Evolutionary conservation across 2,329 filamentous ascomycete species (phyloP).

Genomic region (Chaetothyriales sp.): DNA sequence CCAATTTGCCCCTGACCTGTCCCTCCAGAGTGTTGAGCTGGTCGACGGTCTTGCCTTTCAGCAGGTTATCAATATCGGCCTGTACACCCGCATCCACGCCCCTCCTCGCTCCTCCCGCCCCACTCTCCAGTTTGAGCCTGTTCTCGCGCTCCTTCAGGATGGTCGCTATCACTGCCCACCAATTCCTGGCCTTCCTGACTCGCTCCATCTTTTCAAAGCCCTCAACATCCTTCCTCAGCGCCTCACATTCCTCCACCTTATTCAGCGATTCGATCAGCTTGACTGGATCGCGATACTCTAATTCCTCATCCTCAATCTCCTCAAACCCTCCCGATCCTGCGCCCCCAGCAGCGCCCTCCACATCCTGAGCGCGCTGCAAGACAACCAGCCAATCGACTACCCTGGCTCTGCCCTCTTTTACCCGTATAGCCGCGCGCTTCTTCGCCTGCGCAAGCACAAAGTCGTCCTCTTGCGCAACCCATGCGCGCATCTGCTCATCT

Average conservation of each 20-base stretch:
- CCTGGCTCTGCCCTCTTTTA: slow-evolving; percentile 77
- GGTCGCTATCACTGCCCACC: slow-evolving; percentile 77
- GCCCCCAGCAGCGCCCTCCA: neutral
- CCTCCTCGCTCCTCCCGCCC: slow-evolving; percentile 44
- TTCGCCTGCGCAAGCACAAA: slow-evolving; percentile 95
- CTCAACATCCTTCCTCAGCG: slow-evolving; percentile 70
- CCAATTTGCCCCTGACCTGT: slow-evolving; percentile 73
- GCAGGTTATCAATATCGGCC: slow-evolving; percentile 72
- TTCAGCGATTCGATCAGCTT: slow-evolving; percentile 60
- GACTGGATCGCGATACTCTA: slow-evolving; percentile 66
- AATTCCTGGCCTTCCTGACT: slow-evolving; percentile 62
- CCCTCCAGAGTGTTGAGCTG: slow-evolving; percentile 75
- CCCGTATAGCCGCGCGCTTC: slow-evolving; percentile 91
- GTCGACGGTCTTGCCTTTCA: slow-evolving; percentile 70
- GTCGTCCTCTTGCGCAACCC: slow-evolving; percentile 80
- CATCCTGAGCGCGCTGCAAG: slow-evolving; percentile 72
- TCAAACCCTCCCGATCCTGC: slow-evolving; percentile 21
- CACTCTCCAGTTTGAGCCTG: slow-evolving; percentile 42
- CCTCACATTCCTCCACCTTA: slow-evolving; percentile 47
- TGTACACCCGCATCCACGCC: slow-evolving; percentile 62
- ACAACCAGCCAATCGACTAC: slow-evolving; percentile 91
- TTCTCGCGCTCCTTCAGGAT: slow-evolving; percentile 64
- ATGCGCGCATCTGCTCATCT: slow-evolving; percentile 63
- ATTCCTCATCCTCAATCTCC: slow-evolving; percentile 59
- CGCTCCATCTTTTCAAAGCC: slow-evolving; percentile 66